Conservation (phyloP, 2,329 filamentous ascomycete species). For the Mycosphaerella sp. region DNA sequence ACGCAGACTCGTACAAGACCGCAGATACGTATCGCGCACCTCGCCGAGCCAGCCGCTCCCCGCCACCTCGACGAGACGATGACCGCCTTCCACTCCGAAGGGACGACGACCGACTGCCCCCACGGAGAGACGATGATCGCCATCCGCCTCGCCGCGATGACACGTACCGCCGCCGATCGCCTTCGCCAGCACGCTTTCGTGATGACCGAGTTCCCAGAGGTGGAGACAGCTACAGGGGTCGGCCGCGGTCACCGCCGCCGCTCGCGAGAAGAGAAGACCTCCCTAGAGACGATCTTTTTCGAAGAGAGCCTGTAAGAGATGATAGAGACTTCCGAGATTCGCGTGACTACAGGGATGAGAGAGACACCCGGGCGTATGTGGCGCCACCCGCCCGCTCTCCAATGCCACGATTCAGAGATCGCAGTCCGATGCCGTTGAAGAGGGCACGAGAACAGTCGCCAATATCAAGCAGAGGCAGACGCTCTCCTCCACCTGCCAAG, state of each 20-base stretch:
- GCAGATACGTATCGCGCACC: slow-evolving; percentile 32
- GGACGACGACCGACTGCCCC: slow-evolving; percentile 11
- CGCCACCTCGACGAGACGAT: slow-evolving; percentile 12
- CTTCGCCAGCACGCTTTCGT: slow-evolving; percentile 28
- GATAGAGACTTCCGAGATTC: slow-evolving; percentile 26
- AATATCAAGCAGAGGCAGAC: slow-evolving; percentile 40
- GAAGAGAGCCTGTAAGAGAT: slow-evolving; percentile 33
- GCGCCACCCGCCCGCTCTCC: slow-evolving; percentile 34
- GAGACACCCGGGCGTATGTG: slow-evolving; percentile 23
- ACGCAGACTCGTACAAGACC: slow-evolving; percentile 19
- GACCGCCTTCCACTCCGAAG: slow-evolving; percentile 22
- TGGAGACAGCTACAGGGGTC: slow-evolving; percentile 33
- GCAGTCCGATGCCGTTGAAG: slow-evolving; percentile 41
- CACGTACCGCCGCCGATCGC: slow-evolving; percentile 30
- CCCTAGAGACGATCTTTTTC: slow-evolving; percentile 34
- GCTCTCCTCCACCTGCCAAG: slow-evolving; percentile 39
- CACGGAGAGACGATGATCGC: slow-evolving; percentile 16
- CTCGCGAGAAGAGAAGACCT: slow-evolving; percentile 30
- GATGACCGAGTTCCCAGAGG: slow-evolving; percentile 26
- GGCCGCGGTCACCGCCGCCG: slow-evolving; percentile 31
- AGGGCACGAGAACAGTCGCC: slow-evolving; percentile 45
- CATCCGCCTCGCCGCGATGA: slow-evolving; percentile 30
- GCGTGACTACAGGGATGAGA: slow-evolving; percentile 31
- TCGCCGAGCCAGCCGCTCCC: slow-evolving; percentile 18
- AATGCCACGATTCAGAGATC: slow-evolving; percentile 37